Evolutionary conservation across 257 asterid genomes (phyloP).

Genomic region (Buddleja alternifolia): DNA sequence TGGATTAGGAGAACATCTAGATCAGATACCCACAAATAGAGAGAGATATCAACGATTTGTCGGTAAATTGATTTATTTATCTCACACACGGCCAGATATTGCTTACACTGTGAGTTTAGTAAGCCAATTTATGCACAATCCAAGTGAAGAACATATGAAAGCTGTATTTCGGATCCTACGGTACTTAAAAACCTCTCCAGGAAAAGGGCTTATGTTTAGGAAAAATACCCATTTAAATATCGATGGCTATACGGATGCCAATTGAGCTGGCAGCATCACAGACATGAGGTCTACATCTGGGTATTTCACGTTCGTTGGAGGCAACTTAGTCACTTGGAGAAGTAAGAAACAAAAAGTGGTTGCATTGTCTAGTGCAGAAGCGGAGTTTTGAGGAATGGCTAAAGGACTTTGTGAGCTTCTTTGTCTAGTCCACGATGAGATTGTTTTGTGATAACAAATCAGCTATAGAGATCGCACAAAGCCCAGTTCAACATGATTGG

Average conservation of each 20-base stretch:
- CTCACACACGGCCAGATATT: no score
- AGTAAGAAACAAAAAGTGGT: constrained; percentile 13
- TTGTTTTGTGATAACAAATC: background rate
- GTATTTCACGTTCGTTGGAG: constrained; percentile 7
- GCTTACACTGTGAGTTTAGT: no score
- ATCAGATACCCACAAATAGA: no score
- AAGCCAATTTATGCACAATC: no score
- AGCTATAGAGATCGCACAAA: background rate
- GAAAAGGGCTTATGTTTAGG: no score
- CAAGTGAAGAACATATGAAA: no score
- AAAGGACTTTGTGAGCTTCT: no score
- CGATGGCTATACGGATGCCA: background rate
- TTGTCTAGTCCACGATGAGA: background rate
- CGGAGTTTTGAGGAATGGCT: background rate
- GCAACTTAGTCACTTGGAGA: constrained; percentile 6
- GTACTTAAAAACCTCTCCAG: no score
- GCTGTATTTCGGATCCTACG: no score
- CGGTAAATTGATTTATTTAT: no score
- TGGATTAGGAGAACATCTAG: background rate
- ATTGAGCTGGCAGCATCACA: background rate
- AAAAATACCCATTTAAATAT: background rate
- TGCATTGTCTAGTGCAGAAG: no score
- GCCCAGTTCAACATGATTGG: background rate
- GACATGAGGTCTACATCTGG: background rate
- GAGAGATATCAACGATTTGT: no score